These are phyloP conservation scores for Ustulina deusta DNA, from an alignment of 2,329 filamentous ascomycete species.

Conservation along the genomic window DNA sequence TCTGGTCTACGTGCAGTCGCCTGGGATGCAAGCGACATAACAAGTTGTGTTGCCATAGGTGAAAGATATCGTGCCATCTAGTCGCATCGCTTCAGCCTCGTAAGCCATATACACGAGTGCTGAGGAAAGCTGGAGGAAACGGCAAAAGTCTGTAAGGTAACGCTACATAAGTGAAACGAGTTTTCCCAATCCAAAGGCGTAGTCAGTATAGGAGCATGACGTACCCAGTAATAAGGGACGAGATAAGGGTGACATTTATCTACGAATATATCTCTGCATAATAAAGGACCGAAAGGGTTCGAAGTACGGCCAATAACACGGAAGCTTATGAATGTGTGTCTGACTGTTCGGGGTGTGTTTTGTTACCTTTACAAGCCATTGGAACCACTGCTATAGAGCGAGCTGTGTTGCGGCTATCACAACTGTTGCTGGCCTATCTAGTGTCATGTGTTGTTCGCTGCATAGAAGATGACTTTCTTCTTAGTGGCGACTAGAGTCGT, in stretches of 20 bases:
- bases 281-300: constrained; percentile 36
- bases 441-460: constrained; percentile 1
- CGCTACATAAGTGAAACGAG: constrained; percentile 25
- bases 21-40: constrained; percentile 4
- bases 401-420: not conserved
- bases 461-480: not conserved
- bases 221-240: constrained; percentile 17
- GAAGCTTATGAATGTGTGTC: constrained; percentile 20
- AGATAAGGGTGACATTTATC: constrained; percentile 20
- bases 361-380: constrained; percentile 11
- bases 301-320: constrained; percentile 9
- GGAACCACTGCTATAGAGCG: not conserved
- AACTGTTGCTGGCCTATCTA: not conserved
- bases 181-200: constrained; percentile 12
- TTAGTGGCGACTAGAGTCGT: constrained; percentile 1
- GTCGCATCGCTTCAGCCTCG: constrained; percentile 32
- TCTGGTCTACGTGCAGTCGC: not conserved
- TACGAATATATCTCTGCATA: constrained; percentile 18
- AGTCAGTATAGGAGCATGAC: constrained; percentile 3
- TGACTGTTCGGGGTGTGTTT: constrained; percentile 14
- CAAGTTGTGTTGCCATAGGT: constrained; percentile 32
- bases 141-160: constrained; percentile 6
- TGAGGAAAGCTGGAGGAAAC: constrained; percentile 16
- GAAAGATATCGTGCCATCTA: constrained; percentile 28
- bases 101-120: constrained; percentile 24